Conservation (phyloP, 2,329 filamentous ascomycete species). For the Xylaria multiplex region DNA sequence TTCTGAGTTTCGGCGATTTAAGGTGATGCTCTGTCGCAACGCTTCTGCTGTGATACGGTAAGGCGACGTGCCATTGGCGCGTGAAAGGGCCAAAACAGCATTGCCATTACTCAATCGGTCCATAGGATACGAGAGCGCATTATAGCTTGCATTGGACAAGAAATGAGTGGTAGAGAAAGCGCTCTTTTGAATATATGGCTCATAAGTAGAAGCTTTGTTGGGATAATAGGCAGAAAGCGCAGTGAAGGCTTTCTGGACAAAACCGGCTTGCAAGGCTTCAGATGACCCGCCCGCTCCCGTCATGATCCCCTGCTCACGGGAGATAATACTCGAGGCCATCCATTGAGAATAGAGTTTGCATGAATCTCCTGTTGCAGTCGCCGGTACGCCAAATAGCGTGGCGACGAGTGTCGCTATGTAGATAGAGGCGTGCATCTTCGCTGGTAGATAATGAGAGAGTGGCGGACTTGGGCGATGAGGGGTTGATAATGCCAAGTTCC, state of each 20-base stretch:
- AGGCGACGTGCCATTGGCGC: conserved; percentile 8
- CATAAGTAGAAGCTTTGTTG: conserved; percentile 23
- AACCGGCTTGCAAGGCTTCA: conserved; percentile 48
- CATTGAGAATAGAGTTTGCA: conserved; percentile 39
- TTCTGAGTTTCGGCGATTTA: conserved; percentile 49
- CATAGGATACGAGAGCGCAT: conserved; percentile 46
- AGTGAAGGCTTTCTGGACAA: conserved; percentile 48
- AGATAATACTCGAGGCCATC: conserved; percentile 50
- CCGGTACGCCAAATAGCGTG: conserved; percentile 31
- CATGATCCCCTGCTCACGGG: conserved; percentile 49
- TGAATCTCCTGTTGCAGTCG: conserved; percentile 6
- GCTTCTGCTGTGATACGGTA: conserved; percentile 39
- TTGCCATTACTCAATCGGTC: conserved; percentile 50
- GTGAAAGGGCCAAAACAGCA: conserved; percentile 41
- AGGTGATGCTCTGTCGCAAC: conserved; percentile 45
- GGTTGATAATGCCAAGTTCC: background rate
- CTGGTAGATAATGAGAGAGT: conserved; percentile 4
- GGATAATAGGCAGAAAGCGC: conserved; percentile 45
- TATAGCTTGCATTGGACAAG: conserved; percentile 43
- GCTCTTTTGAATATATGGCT: conserved; percentile 43
- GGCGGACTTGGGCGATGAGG: background rate
- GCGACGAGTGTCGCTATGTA: conserved; percentile 33
- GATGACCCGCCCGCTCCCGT: conserved; percentile 46
- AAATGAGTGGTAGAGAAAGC: conserved; percentile 44
- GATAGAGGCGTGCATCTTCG: conserved; percentile 37